Evolutionary conservation across 2,329 filamentous ascomycete genomes (phyloP).

Genomic region (Mycosphaerella sp.): DNA sequence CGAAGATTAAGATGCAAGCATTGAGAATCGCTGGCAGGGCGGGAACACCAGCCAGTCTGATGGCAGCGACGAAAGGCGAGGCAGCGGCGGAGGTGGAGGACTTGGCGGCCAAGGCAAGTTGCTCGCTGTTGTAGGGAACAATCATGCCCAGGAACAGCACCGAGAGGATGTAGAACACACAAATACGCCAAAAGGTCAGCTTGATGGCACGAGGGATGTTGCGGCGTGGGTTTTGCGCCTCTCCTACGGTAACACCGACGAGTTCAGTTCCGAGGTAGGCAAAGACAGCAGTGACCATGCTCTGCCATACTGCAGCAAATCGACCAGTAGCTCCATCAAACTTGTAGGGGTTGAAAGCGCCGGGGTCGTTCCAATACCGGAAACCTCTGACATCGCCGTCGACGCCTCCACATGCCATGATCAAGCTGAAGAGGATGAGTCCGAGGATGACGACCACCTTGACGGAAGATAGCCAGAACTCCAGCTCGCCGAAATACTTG

Average conservation of each 20-base stretch:
- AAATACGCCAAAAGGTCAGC: slow-evolving; percentile 74
- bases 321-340: slow-evolving; percentile 34
- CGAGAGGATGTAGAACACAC: slow-evolving; percentile 71
- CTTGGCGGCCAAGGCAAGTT: slow-evolving; percentile 55
- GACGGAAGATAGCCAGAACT: slow-evolving; percentile 45
- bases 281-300: slow-evolving; percentile 68
- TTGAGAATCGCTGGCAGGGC: slow-evolving; percentile 63
- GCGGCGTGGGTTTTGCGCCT: slow-evolving; percentile 66
- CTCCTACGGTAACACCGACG: slow-evolving; percentile 68
- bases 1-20: slow-evolving; percentile 66
- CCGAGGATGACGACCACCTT: slow-evolving; percentile 45
- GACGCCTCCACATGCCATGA: slow-evolving; percentile 29
- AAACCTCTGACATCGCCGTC: slow-evolving; percentile 37
- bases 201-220: slow-evolving; percentile 73
- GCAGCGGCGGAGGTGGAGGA: slow-evolving; percentile 46
- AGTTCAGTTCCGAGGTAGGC: slow-evolving; percentile 73
- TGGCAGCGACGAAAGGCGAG: slow-evolving; percentile 71
- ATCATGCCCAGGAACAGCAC: slow-evolving; percentile 71
- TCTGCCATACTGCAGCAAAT: slow-evolving; percentile 41
- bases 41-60: slow-evolving; percentile 57
- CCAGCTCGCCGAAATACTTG: slow-evolving; percentile 50
- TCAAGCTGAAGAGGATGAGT: slow-evolving; percentile 40
- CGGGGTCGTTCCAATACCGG: slow-evolving; percentile 40
- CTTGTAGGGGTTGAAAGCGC: slow-evolving; percentile 41
- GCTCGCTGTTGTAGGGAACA: slow-evolving; percentile 61